Conservation (phyloP, 805 yeast species). For the Saturnispora silvae region DNA sequence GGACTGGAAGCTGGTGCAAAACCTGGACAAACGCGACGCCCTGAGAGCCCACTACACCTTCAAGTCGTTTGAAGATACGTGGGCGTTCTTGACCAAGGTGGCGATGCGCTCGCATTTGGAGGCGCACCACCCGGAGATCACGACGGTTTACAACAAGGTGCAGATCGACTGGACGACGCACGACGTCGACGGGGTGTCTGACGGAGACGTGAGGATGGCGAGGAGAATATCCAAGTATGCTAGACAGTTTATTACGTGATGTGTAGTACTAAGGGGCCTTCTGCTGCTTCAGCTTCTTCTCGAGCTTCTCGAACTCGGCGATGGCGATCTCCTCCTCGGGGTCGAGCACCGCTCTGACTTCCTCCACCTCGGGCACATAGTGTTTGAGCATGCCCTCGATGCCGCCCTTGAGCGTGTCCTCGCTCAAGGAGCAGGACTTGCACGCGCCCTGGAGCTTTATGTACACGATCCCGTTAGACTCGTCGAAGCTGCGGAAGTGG, state of each 20-base stretch:
- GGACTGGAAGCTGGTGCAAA: conserved; percentile 8
- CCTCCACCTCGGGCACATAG: conserved; percentile 56
- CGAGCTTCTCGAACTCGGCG: conserved; percentile 73
- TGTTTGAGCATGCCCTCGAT: conserved; percentile 63
- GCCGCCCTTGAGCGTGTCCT: conserved; percentile 57
- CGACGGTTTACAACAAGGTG: conserved; percentile 52
- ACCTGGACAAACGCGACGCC: conserved; percentile 5
- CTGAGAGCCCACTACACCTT: conserved; percentile 33
- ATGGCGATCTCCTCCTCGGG: conserved; percentile 49
- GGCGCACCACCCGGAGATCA: conserved; percentile 66
- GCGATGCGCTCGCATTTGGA: conserved; percentile 44
- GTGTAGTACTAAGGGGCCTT: conserved; percentile 16
- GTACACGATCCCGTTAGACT: conserved; percentile 45
- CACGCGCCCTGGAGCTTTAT: conserved; percentile 60
- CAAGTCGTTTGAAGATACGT: conserved; percentile 43
- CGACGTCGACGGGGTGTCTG: conserved; percentile 45
- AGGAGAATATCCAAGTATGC: conserved; percentile 32
- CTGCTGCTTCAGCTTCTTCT: conserved; percentile 36
- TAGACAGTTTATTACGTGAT: not conserved
- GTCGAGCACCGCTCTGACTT: conserved; percentile 34
- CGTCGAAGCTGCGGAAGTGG: conserved; percentile 51
- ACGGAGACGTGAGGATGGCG: conserved; percentile 51
- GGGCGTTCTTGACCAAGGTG: conserved; percentile 53
- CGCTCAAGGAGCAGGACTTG: conserved; percentile 58
- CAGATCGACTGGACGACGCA: conserved; percentile 51